Evolutionary conservation across 768 basidiomycete genomes (phyloP), one percentile per base, ranked within the genome.

Genomic region (Tulasnella sp.): DNA sequence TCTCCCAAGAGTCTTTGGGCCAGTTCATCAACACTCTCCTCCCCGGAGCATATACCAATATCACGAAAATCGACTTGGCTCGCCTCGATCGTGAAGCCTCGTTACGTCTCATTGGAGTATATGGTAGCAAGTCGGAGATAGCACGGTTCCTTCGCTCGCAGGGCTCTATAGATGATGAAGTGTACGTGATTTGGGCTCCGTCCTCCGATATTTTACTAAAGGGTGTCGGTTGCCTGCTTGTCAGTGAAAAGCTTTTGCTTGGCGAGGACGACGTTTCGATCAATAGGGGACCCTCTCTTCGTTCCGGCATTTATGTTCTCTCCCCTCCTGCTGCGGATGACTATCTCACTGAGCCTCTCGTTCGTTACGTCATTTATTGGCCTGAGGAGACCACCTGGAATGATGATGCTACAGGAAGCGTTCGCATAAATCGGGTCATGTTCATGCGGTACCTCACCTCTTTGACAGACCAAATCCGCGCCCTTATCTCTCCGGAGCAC

Each of bases 391-490:
- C 75, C 48, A 79, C 77, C 20, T 92, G 91, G 91, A 83, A 89
- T 44, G 90, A 91, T 83, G 85, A 86, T 24, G 88, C 90, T 8
- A 44, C n/a, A 11, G 77, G 77, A 3, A 58, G 31, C n/a, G 87
- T 90, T 73, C 83, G 86, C 41, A 87, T 88, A 3, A 92, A 91
- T 84, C 87, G 91, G 8, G 86, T 89, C 3, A 90, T 90, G 0
- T 92, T 92, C 82, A 91, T 92, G 90, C 85, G 91, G 74, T 92
- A 92, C 82, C 88, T 92, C 22, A 90, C 88, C 2, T 90, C 91
- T 84, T 86, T 92, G 60, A 85, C 89, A 18, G 91, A 92, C 81
- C 92, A 92, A 83, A 83, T 89, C 1, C 83, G 89, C 0, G 89
- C 88, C 41, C 83, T 92, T 48, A 84, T 92, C 31, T 90, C 91